A percentile compares a stretch with the other conserved stretches of the same genome.
phyloP scores from a whole-genome alignment of 768 basidiomycete species.

The Rhodotorula taiwanensis region DNA sequence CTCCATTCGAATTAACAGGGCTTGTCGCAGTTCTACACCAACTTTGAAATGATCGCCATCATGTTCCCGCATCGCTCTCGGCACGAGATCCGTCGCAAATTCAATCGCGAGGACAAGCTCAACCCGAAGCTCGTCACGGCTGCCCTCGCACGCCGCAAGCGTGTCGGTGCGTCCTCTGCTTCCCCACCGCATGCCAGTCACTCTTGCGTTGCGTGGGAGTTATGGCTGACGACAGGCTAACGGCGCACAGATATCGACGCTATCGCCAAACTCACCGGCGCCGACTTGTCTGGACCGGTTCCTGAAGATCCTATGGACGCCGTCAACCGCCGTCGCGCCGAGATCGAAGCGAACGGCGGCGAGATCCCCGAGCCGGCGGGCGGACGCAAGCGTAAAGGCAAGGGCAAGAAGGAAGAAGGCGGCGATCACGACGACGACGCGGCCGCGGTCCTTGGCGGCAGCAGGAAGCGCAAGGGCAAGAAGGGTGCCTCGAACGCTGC shows the following conservation, averaged over 20 bases:
- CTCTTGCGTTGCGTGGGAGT: no score
- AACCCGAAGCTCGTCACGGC: constrained; percentile 68
- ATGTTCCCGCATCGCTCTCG: constrained; percentile 76
- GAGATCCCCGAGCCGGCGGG: neutral
- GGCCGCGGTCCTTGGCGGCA: neutral
- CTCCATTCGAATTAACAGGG: constrained; percentile 53
- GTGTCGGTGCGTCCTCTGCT: constrained; percentile 15
- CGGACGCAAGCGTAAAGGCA: constrained; percentile 2
- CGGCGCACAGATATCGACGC: constrained; percentile 23
- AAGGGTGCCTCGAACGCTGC: neutral
- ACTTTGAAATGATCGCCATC: constrained; percentile 84
- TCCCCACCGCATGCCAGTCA: neutral
- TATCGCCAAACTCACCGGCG: constrained; percentile 22
- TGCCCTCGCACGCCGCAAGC: constrained; percentile 51
- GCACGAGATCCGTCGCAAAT: constrained; percentile 86
- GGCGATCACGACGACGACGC: neutral
- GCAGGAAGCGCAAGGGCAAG: constrained; percentile 9
- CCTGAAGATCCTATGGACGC: constrained; percentile 37
- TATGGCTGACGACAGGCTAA: neutral
- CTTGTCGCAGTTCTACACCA: constrained; percentile 81
- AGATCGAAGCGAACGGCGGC: constrained; percentile 13
- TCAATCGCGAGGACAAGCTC: constrained; percentile 79
- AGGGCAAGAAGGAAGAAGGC: neutral
- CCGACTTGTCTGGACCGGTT: constrained; percentile 32
- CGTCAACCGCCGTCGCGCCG: constrained; percentile 27